A percentile compares a stretch with the other conserved stretches of the same genome.
phyloP scores from a whole-genome alignment of 441 rosid species.

The Pelargonium cotyledonis region DNA sequence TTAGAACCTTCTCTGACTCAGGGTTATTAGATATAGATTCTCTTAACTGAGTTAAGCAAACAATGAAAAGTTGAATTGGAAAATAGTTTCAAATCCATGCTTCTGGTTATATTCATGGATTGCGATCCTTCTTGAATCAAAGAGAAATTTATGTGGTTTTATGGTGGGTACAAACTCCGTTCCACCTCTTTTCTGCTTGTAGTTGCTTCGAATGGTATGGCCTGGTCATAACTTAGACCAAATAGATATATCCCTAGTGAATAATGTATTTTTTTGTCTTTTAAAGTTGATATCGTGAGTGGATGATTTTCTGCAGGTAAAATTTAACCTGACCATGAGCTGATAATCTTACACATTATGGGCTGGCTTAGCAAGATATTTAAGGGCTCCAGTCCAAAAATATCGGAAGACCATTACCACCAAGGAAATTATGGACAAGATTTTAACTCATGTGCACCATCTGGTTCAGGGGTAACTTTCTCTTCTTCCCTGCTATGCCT shows the following conservation, averaged over 20 bases:
- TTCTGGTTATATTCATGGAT: not conserved
- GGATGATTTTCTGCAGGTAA: constrained; percentile 34
- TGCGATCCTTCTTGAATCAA: not conserved
- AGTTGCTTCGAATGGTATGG: not conserved
- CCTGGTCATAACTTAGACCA: not conserved
- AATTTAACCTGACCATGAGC: constrained; percentile 38
- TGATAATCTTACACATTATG: constrained; percentile 44
- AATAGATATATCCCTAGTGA: not conserved
- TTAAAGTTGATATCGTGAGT: not conserved
- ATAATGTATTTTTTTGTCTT: not conserved
- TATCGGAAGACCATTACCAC: constrained; percentile 43
- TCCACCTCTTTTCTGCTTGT: not conserved
- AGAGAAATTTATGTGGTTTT: not conserved
- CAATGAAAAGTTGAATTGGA: not conserved
- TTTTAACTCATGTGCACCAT: constrained; percentile 42
- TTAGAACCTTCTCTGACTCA: not conserved
- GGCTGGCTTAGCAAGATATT: constrained; percentile 87
- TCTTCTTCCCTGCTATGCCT: constrained; percentile 7
- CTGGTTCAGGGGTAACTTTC: constrained; percentile 63
- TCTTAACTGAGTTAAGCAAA: not conserved
- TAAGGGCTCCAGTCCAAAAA: constrained; percentile 60
- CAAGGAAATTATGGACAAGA: constrained; percentile 37
- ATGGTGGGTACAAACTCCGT: not conserved
- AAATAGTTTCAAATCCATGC: not conserved
- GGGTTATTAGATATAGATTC: not conserved